Conservation (phyloP, 345 rosid species). For the Cardamine resedifolia region DNA sequence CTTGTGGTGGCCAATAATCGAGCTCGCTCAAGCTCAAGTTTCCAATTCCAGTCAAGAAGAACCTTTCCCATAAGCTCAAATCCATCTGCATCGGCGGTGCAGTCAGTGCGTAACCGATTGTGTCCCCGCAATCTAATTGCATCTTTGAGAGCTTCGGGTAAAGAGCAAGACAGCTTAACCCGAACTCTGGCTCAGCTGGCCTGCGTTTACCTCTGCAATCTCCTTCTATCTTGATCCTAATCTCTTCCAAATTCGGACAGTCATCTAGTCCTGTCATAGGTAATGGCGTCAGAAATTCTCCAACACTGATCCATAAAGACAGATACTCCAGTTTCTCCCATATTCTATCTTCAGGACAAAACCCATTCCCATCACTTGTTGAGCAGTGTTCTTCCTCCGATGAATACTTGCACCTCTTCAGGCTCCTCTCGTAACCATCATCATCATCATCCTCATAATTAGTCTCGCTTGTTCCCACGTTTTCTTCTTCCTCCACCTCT, state of each 20-base stretch:
- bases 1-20: slow-evolving; percentile 94
- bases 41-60: slow-evolving; percentile 68
- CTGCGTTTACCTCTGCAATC: slow-evolving; percentile 70
- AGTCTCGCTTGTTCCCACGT: slow-evolving; percentile 17
- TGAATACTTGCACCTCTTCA: slow-evolving; percentile 53
- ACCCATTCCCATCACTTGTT: slow-evolving; percentile 36
- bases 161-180: slow-evolving; percentile 55
- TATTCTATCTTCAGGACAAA: slow-evolving; percentile 43
- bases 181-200: slow-evolving; percentile 57
- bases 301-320: slow-evolving; percentile 76
- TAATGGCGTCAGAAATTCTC: slow-evolving; percentile 65
- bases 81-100: slow-evolving; percentile 88
- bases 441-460: slow-evolving; percentile 1
- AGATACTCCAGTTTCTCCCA: slow-evolving; percentile 73
- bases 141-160: slow-evolving; percentile 74
- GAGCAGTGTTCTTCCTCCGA: slow-evolving; percentile 30
- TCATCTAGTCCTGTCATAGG: slow-evolving; percentile 53
- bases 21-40: slow-evolving; percentile 60
- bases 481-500: slow-evolving; percentile 32
- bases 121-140: slow-evolving; percentile 75
- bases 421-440: slow-evolving; percentile 34
- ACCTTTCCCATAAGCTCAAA: slow-evolving; percentile 89
- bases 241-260: slow-evolving; percentile 86
- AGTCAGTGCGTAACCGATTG: slow-evolving; percentile 64
- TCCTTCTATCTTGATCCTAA: slow-evolving; percentile 72